Evolutionary conservation across 1,284 basidiomycete genomes (phyloP).

Genomic region (Puccinia horiana): DNA sequence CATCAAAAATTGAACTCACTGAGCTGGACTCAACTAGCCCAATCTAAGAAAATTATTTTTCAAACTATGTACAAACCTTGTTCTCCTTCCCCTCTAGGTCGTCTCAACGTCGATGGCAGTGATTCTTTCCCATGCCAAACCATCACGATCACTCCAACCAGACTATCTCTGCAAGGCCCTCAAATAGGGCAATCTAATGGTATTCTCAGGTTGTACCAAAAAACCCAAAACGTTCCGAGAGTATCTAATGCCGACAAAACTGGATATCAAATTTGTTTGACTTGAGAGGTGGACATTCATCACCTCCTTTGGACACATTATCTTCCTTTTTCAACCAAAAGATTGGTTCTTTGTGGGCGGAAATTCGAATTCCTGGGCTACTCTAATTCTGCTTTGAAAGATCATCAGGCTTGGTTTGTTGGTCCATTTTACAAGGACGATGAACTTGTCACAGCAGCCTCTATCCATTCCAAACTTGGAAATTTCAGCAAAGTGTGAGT

Average conservation of each 20-base stretch:
- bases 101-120: no score
- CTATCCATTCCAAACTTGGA: conserved; percentile 51
- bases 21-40: background rate
- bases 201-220: conserved; percentile 64
- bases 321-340: conserved; percentile 67
- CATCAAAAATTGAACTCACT: background rate
- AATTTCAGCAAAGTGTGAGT: conserved; percentile 49
- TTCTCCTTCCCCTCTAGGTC: no score
- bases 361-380: conserved; percentile 73
- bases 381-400: conserved; percentile 69
- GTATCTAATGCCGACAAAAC: conserved; percentile 79
- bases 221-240: conserved; percentile 62
- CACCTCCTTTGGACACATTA: conserved; percentile 67
- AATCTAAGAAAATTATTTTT: background rate
- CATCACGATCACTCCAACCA: conserved; percentile 71
- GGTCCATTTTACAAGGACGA: conserved; percentile 65
- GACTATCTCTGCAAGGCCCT: conserved; percentile 71
- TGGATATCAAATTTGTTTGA: conserved; percentile 69
- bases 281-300: conserved; percentile 66
- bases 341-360: conserved; percentile 69
- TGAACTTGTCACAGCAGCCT: conserved; percentile 59
- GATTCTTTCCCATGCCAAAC: conserved; percentile 40
- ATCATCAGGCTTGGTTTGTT: conserved; percentile 76
- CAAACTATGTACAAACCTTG: conserved; percentile 9
- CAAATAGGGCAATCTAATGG: conserved; percentile 70